Evolutionary conservation across 2,329 filamentous ascomycete genomes (phyloP), one percentile per base, ranked within the genome.

Genomic region (Aaosphaeria arxii): DNA sequence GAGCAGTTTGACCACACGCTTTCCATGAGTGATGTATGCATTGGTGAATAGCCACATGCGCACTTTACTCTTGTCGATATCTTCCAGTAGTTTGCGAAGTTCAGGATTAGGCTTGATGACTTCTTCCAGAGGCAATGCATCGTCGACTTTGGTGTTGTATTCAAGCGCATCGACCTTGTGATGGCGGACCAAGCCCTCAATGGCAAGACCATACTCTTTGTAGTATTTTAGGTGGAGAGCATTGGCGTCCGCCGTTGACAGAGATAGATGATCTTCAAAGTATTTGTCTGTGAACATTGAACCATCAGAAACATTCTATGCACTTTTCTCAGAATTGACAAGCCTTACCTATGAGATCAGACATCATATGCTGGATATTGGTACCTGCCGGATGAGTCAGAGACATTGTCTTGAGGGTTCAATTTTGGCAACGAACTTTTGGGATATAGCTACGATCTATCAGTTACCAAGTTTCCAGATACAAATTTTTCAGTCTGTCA

Each of bases 41-140:
- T 99, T 99, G 2, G 95, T 99, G 62, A 99, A 87, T 2, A 99
- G 83, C 94, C 95, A 99, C 30, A 91, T 76, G 54, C 84, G 90
- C 54, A 96, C 88, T 67, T 95, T 95, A 62, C 76, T 82, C 50
- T 72, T 86, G 71, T 99, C 91, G 46, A 99, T 85, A 56, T 91
- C 88, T 67, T 87, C 77, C 5, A 99, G 83, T 41, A 99, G 72
- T 62, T 81, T 77, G 43, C 89, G 85, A 39, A 97, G 77, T 61
- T 85, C 77, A 0, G 85, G 80, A 60, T 95, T 84, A 0, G 90
- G 89, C 64, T 85, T 86, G 66, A 99, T 87, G 63, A 97, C 83
- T 13, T 81, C 77, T 63, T 96, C 89, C 4, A 99, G 80, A 0
- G 94, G 91, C 24, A 99, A 74, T 3, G 94, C 94, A 69, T 99